Base-by-base conservation (phyloP, 257 asterid genomes). In the Mitragyna speciosa region DNA sequence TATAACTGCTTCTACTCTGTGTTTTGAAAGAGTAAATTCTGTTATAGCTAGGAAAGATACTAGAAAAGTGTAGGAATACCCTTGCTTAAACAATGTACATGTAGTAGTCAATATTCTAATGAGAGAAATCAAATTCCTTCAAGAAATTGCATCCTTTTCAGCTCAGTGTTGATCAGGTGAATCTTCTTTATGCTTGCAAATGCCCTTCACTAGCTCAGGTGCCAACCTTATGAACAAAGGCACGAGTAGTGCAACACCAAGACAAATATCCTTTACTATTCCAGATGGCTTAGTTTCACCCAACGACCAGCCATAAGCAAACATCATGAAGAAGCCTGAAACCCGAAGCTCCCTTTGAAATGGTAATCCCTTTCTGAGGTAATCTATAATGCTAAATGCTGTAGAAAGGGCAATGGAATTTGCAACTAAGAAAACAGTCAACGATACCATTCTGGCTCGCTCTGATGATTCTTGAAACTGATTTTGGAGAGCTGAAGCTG, bases 301-400 rank as follows among this genome's bases (percentile, higher is more conserved):
- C 48, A 75, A 5, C 15, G 83, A 83, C 81, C 83, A 79, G 0
- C 68, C 72, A 52, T 79, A 83, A 20, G 81, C 79, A 76, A 72
- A 72, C 17, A 70, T 43, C 86, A 79, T 79, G 14, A 28, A 39
- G 26, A 19, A 73, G 14, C 67, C 17, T 33, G 86, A 52, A 30
- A 80, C 22, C 1, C 68, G 31, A 14, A 83, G 83, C 83, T 83
- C 87, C 48, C 84, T 80, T 16, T 77, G 84, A 26, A 76, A 80
- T 6, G 87, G 84, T 30, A 80, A 63, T n/a, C 81, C 81, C 11
- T 1, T n/a, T 9, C 73, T 83, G 4, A 80, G 59, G 45, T 80
- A 65, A 48, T 65, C 82, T 20, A 76, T 65, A 45, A 76, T 70
- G 78, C 75, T 79, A 7, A 33, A 17, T 5, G 86, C 41, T 0